phyloP scores from a whole-genome alignment of 371 early-diverging fungal species.

The Hamiltosporidium magnivora region DNA sequence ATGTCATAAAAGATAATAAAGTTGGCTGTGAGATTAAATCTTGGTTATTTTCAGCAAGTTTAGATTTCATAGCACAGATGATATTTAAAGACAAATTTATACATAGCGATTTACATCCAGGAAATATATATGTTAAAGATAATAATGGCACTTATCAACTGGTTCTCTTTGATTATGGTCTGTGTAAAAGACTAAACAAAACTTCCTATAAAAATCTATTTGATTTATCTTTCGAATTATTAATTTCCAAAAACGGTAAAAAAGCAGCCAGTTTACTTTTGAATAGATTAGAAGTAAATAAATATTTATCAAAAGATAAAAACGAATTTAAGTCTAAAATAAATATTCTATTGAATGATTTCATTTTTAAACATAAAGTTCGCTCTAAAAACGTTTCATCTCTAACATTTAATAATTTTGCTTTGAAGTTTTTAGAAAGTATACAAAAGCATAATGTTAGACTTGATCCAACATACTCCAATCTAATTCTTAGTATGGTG shows the following conservation, averaged over 20 bases:
- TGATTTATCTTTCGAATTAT: neutral
- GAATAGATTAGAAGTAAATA: neutral
- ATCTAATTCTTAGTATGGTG: neutral
- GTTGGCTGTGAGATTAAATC: neutral
- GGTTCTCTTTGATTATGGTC: conserved; percentile 2
- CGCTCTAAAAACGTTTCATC: neutral
- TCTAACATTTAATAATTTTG: neutral
- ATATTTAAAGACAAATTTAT: conserved; percentile 24
- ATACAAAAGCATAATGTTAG: neutral
- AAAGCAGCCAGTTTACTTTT: neutral
- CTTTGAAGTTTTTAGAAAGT: neutral
- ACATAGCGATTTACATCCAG: conserved; percentile 33
- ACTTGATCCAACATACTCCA: neutral
- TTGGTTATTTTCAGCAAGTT: neutral
- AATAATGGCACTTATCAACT: neutral
- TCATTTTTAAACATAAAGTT: neutral
- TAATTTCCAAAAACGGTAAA: neutral
- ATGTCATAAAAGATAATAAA: neutral
- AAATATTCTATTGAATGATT: neutral
- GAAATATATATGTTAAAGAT: conserved; percentile 11
- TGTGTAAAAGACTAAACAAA: conserved; percentile 6
- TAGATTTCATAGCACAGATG: conserved; percentile 19
- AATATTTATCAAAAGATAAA: neutral
- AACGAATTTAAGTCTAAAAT: neutral
- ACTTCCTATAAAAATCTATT: neutral